phyloP scores from a whole-genome alignment of 2,329 filamentous ascomycete species.

The Bipolaris oryzae region DNA sequence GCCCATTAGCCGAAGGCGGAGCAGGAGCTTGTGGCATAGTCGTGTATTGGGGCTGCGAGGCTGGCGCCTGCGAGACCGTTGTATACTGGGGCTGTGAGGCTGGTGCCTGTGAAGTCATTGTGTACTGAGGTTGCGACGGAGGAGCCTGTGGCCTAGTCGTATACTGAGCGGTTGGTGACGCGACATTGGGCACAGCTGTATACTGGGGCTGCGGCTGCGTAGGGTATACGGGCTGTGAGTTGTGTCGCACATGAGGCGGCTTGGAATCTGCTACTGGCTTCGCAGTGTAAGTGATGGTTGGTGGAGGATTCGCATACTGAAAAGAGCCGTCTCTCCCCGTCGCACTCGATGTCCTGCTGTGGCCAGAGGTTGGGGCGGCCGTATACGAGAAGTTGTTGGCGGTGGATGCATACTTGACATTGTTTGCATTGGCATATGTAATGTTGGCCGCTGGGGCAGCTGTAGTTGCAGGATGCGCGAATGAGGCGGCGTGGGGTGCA shows the following conservation, averaged over 20 bases:
- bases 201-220: slow-evolving; percentile 16
- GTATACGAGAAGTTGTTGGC: slow-evolving; percentile 39
- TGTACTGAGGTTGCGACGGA: slow-evolving; percentile 13
- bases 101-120: slow-evolving; percentile 9
- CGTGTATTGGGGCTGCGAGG: slow-evolving; percentile 26
- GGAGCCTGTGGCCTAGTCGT: neutral
- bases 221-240: slow-evolving; percentile 28
- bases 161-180: neutral
- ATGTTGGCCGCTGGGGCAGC: slow-evolving; percentile 22
- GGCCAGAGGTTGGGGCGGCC: slow-evolving; percentile 29
- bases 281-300: slow-evolving; percentile 52
- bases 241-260: slow-evolving; percentile 37
- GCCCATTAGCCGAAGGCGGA: slow-evolving; percentile 25
- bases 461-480: slow-evolving; percentile 21
- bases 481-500: slow-evolving; percentile 16
- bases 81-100: slow-evolving; percentile 25
- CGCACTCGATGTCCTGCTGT: slow-evolving; percentile 27
- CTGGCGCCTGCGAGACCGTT: slow-evolving; percentile 16
- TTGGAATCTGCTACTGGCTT: slow-evolving; percentile 42
- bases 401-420: slow-evolving; percentile 42
- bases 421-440: slow-evolving; percentile 31
- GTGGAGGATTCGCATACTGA: slow-evolving; percentile 51
- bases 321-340: slow-evolving; percentile 24
- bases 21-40: slow-evolving; percentile 33
- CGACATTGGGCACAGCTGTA: neutral